Percentiles rank a stretch among this genome's conserved stretches.
phyloP scores from a whole-genome alignment of 768 basidiomycete genomes.

The Gautieria morchelliformis region DNA sequence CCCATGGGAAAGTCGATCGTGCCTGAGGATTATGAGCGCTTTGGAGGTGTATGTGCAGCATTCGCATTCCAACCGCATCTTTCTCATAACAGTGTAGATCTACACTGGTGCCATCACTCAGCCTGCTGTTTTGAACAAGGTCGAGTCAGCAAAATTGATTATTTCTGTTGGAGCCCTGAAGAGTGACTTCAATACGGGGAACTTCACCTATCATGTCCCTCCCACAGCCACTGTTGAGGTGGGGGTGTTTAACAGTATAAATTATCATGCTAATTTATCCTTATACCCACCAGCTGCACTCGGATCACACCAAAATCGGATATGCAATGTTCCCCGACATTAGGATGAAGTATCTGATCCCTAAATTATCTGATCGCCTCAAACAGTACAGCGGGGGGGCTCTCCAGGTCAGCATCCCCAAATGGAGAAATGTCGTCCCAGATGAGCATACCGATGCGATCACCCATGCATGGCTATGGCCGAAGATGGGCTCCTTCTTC shows the following conservation, averaged over 20 bases:
- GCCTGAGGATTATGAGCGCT: constrained; percentile 60
- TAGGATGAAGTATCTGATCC: constrained; percentile 71
- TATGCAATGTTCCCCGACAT: constrained; percentile 54
- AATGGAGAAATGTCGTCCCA: constrained; percentile 32
- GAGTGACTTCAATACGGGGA: constrained; percentile 84
- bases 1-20: constrained; percentile 79
- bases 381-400: constrained; percentile 31
- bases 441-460: constrained; percentile 45
- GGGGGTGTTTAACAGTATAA: neutral
- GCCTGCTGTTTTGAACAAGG: constrained; percentile 55
- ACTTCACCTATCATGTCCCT: constrained; percentile 70
- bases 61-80: neutral
- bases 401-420: constrained; percentile 36
- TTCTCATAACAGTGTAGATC: constrained; percentile 33
- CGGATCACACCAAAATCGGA: constrained; percentile 56
- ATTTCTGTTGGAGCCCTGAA: constrained; percentile 62
- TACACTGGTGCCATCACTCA: constrained; percentile 66
- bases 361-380: constrained; percentile 53
- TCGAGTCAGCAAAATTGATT: constrained; percentile 69
- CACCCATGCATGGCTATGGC: constrained; percentile 80
- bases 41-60: constrained; percentile 60
- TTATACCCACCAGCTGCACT: constrained; percentile 51
- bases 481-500: constrained; percentile 66
- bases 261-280: neutral
- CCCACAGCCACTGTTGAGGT: constrained; percentile 55